Percentiles rank a stretch among this genome's conserved stretches.
These are phyloP conservation scores for Termitomyces sp. DNA, from an alignment of 768 basidiomycete genomes.

Conservation along the genomic window DNA sequence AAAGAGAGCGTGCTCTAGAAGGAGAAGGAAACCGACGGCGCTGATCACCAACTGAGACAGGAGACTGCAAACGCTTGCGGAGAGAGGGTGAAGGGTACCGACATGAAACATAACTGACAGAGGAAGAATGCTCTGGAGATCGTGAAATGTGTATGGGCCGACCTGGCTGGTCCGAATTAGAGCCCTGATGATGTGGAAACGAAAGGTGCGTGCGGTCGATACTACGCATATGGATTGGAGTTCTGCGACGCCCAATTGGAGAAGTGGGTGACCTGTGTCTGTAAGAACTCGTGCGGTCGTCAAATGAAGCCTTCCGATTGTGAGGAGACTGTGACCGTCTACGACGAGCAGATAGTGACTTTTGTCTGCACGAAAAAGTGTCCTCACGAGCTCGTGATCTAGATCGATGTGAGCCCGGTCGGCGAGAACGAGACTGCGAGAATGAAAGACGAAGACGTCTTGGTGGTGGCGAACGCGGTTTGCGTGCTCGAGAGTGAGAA, in stretches of 20 bases:
- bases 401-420: not conserved
- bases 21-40: not conserved
- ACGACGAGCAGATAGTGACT: not conserved
- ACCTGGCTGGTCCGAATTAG: not conserved
- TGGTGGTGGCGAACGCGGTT: not conserved
- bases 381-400: not conserved
- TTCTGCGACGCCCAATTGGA: not conserved
- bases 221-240: slow-evolving; percentile 8
- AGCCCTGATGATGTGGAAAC: not conserved
- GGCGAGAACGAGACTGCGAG: not conserved
- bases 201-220: slow-evolving; percentile 3
- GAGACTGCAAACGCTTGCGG: not conserved
- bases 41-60: not conserved
- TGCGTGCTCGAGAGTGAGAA: slow-evolving; percentile 3
- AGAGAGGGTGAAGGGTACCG: slow-evolving; percentile 2
- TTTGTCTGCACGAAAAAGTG: not conserved
- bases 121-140: not conserved
- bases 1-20: not conserved
- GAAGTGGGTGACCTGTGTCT: not conserved
- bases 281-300: not conserved
- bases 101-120: not conserved
- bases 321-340: not conserved
- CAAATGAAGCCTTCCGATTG: not conserved
- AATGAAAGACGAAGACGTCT: not conserved
- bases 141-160: not conserved